A percentile compares a stretch with the other conserved stretches of the same genome.
These are phyloP conservation scores for Chlorella sorokiniana DNA, from an alignment of 139 green algal genomes.

Conservation along the genomic window DNA sequence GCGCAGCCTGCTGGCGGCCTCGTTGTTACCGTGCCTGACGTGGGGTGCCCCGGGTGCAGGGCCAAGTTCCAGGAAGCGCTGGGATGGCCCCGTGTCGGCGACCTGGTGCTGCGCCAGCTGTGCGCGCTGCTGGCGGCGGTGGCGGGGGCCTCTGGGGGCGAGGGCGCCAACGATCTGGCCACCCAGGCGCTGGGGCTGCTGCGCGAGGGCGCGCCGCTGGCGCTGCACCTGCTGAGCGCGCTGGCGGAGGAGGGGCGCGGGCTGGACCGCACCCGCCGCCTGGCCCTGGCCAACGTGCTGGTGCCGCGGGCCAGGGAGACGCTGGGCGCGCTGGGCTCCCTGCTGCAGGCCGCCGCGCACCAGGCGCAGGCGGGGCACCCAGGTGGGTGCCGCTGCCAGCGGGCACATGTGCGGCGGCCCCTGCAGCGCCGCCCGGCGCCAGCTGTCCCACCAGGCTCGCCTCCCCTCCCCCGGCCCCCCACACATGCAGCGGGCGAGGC, in stretches of 20 bases:
- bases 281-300: conserved; percentile 32
- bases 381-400: background rate
- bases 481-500: background rate
- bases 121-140: conserved; percentile 30
- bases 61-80: conserved; percentile 33
- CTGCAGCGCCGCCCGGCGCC: background rate
- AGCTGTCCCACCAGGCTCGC: background rate
- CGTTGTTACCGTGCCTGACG: background rate
- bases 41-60: background rate
- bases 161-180: conserved; percentile 16
- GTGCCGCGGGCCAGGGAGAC: conserved; percentile 10
- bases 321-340: conserved; percentile 24
- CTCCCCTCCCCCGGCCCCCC: background rate
- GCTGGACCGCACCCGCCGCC: conserved; percentile 34
- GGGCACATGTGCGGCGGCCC: background rate
- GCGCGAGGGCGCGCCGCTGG: background rate
- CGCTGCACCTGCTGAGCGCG: conserved; percentile 44
- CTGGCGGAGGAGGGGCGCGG: conserved; percentile 52
- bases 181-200: conserved; percentile 31
- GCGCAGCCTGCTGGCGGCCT: background rate
- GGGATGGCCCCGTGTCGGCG: background rate
- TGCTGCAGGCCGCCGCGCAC: conserved; percentile 11
- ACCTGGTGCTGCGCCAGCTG: conserved; percentile 38
- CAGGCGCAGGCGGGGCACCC: background rate
- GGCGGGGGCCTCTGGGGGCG: background rate